Base-by-base conservation (phyloP, 306 rosid genomes). In the Pterocarpus macrocarpus region DNA sequence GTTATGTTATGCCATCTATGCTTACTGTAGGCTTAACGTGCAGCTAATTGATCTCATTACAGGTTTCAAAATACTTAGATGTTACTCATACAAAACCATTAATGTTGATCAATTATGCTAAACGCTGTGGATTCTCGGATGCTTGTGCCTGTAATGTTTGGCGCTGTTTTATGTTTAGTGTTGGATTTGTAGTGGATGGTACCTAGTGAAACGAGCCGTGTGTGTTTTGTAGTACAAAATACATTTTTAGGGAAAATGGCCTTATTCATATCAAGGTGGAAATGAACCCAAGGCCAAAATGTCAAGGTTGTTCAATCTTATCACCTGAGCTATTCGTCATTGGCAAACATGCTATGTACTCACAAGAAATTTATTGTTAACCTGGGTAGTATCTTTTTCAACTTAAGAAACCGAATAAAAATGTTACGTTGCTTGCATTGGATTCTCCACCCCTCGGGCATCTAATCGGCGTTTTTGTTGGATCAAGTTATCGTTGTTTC, bases 31-130 rank as follows among this genome's bases (percentile, higher is more conserved):
- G 57, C 28, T 71, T 50, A 53, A 65, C 56, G 30, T 71, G 67
- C 50, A 45, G 59, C 67, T 45, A 53, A 55, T 53, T 59, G 22
- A 71, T 71, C 33, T 32, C 11, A 17, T 66, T 57, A 12, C 35
- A 10, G n/a, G 71, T 83, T 77, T 73, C 17, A 38, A n/a, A 77
- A 22, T 34, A 72, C 49, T 45, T 56, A n/a, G 13, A 57, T 67
- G 16, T 34, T 28, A 16, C 50, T 44, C 22, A 1, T n/a, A 13
- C 59, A 50, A 39, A 86, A 41, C 35, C 57, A 45, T 63, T 61
- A 70, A 3, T 59, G 34, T 15, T 59, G 56, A 30, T 64, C 68
- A 32, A 43, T 57, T 44, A 17, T 65, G 76, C 8, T 43, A 39
- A 65, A 15, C 16, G 34, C 53, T 33, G 62, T 32, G 14, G 11